These are phyloP conservation scores for Gracilaria caudata DNA, from an alignment of 23 red algal genomes.

Conservation along the genomic window DNA sequence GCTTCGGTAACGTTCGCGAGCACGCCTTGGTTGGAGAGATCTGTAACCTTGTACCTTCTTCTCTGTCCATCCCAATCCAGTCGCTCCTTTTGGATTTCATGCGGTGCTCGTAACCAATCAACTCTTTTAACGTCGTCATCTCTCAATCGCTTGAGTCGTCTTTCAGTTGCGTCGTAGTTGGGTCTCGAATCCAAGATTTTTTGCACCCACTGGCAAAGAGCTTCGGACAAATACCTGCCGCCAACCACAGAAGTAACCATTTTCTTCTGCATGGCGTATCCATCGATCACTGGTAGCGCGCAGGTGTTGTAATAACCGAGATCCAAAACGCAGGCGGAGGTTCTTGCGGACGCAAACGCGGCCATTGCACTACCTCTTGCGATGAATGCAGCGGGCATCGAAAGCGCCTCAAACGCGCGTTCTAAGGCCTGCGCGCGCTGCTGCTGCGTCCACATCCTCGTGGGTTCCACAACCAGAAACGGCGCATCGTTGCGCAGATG, in stretches of 20 bases:
- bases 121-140: constrained; percentile 6
- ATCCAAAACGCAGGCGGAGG: constrained; percentile 81
- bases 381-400: constrained; percentile 56
- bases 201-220: constrained; percentile 22
- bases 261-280: constrained; percentile 70
- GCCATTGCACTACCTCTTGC: constrained; percentile 66
- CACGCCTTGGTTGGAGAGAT: constrained; percentile 16
- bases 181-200: constrained; percentile 11
- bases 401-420: constrained; percentile 59
- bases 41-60: constrained; percentile 37
- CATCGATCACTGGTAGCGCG: constrained; percentile 79
- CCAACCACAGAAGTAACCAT: constrained; percentile 27
- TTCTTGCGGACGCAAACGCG: constrained; percentile 80
- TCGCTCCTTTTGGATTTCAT: constrained; percentile 63
- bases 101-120: constrained; percentile 51
- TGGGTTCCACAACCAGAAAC: constrained; percentile 77
- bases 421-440: constrained; percentile 34
- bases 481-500: constrained; percentile 28
- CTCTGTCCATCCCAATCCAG: constrained; percentile 6
- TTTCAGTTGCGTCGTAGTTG: constrained; percentile 40
- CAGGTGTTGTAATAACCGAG: constrained; percentile 62
- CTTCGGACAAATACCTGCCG: constrained; percentile 34
- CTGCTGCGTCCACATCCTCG: constrained; percentile 25
- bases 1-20: constrained; percentile 12
- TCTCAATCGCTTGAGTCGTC: constrained; percentile 21